Evolutionary conservation across 495 filamentous ascomycete species (phyloP).

Genomic region (Darksidea phi): DNA sequence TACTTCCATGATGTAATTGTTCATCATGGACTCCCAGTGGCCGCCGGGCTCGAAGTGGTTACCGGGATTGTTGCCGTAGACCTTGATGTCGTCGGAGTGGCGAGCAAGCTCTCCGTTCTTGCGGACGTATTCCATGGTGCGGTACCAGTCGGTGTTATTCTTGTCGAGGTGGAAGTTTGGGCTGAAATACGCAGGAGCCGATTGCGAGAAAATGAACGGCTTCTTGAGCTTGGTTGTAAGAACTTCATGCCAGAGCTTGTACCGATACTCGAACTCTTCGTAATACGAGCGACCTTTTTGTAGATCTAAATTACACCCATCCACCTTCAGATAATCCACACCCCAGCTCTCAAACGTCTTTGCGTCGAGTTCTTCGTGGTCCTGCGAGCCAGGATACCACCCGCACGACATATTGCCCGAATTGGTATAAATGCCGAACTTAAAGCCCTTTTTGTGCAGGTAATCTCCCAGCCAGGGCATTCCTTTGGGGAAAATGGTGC

Average conservation of each 20-base stretch:
- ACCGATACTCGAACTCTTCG: slow-evolving; percentile 43
- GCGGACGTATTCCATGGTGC: slow-evolving; percentile 47
- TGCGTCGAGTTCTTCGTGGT: slow-evolving; percentile 45
- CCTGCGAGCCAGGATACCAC: slow-evolving; percentile 45
- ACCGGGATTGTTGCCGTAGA: slow-evolving; percentile 37
- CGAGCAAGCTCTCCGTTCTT: slow-evolving; percentile 45
- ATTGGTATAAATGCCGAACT: slow-evolving; percentile 48
- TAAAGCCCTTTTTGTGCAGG: slow-evolving; percentile 41
- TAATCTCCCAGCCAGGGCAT: slow-evolving; percentile 47
- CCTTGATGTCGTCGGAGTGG: slow-evolving; percentile 48
- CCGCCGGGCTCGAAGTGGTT: slow-evolving; percentile 38
- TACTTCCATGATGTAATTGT: slow-evolving; percentile 44
- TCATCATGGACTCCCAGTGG: slow-evolving; percentile 49
- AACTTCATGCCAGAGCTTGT: slow-evolving; percentile 43
- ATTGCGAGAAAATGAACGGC: slow-evolving; percentile 48
- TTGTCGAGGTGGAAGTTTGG: slow-evolving; percentile 21
- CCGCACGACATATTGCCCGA: slow-evolving; percentile 48
- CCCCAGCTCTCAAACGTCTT: slow-evolving; percentile 47
- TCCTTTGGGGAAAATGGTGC: slow-evolving; percentile 44
- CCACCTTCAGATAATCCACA: slow-evolving; percentile 49
- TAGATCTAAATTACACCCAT: slow-evolving; percentile 46
- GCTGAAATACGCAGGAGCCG: slow-evolving; percentile 47
- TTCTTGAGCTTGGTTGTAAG: slow-evolving; percentile 39
- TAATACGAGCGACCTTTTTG: slow-evolving; percentile 27
- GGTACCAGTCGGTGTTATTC: slow-evolving; percentile 46